Conservation (phyloP, 306 rosid genomes). For the Prinsepia uniflora region DNA sequence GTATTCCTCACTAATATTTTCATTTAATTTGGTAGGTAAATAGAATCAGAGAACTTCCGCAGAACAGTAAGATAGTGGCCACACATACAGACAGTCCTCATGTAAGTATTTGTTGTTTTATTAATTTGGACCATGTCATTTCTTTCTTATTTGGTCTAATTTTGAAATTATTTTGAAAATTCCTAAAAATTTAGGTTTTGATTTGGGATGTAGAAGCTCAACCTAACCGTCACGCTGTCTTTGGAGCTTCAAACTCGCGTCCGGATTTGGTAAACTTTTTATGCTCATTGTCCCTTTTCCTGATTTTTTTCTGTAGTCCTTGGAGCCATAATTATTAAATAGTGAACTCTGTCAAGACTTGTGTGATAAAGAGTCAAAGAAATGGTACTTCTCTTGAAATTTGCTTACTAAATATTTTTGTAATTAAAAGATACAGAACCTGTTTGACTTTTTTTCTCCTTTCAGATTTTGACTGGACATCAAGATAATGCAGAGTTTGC, state of each 20-base stretch:
- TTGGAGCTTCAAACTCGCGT: conserved; percentile 90
- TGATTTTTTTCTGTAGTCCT: not conserved
- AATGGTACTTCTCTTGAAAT: not conserved
- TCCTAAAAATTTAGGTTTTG: conserved; percentile 56
- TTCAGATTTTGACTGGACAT: conserved; percentile 94
- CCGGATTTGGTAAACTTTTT: conserved; percentile 76
- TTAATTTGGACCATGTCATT: conserved; percentile 2
- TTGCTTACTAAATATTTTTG: not conserved
- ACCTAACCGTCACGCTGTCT: conserved; percentile 96
- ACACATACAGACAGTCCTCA: conserved; percentile 98
- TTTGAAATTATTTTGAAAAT: not conserved
- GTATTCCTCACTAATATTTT: not conserved
- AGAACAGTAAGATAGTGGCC: conserved; percentile 87
- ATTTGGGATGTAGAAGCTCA: conserved; percentile 98
- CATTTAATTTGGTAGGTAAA: conserved; percentile 55
- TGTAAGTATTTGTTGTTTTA: conserved; percentile 41
- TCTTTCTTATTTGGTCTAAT: conserved; percentile 16
- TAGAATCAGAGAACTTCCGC: conserved; percentile 96
- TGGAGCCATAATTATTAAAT: not conserved
- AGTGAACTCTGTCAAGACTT: not conserved
- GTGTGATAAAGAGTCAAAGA: not conserved
- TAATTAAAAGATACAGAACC: not conserved
- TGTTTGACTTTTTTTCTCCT: conserved; percentile 8
- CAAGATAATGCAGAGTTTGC: conserved; percentile 99
- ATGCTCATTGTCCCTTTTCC: not conserved